Evolutionary conservation across 345 rosid genomes (phyloP), one percentile per base, ranked within the genome.

Genomic region (Lepidium sativum): DNA sequence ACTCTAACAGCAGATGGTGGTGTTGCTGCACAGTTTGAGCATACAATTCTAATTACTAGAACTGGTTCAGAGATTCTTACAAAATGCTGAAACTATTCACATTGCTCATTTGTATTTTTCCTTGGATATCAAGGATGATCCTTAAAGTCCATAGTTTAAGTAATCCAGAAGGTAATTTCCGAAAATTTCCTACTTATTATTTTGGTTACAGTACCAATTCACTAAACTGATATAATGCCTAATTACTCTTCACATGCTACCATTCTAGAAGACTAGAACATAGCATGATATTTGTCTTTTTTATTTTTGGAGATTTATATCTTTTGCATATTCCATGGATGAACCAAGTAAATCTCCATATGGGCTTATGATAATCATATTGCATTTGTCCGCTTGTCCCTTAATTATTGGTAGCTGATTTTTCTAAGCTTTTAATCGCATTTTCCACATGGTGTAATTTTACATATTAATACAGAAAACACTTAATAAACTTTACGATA

Each of bases 11-110:
- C 81, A 2, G 96, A 89, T 72, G 84, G 97, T 23, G 72, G 90
- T 55, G 88, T 91, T 2, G 88, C 96, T 11, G 92, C 92, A 3
- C 98, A 89, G 78, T 92, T 79, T 71, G 97, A 86, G 74, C 98
- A 89, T 81, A 82, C 96, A 8, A 86, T 92, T 67, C 71, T 87
- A 50, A 87, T 92, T 56, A 92, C 96, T 8, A 83, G 79, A 82
- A 81, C 86, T 23, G 98, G 97, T 51, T 88, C 94, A 0, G 97
- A 89, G 76, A 87, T 89, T 79, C 70, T 92, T 70, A 89, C 97
- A 32, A 75, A 58, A 40, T 85, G 78, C 39, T 90, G 63, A 82
- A 54, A 10, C 56, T 43, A 31, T 29, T 54, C 18, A 31, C 29
- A 11, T 42, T 41, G 35, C 8, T 35, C 64, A 18, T 25, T 39